These are phyloP conservation scores for Triticum aestivum DNA, from an alignment of 176 grass and related monocot genomes.

Conservation along the genomic window DNA sequence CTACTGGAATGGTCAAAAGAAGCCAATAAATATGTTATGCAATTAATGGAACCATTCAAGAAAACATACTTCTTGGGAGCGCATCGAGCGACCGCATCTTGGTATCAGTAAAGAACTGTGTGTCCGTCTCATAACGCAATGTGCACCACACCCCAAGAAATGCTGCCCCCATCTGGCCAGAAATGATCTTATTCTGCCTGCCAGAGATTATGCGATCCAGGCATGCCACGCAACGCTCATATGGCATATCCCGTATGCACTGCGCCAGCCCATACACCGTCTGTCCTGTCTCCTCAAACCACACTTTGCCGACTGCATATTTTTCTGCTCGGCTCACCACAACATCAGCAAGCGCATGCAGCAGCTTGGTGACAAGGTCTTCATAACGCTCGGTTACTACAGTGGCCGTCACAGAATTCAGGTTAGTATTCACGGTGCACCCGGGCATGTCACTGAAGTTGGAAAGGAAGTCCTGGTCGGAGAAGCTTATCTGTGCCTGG, in stretches of 20 bases:
- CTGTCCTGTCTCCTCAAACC: constrained; percentile 18
- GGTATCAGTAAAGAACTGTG: constrained; percentile 11
- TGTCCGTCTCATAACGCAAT: constrained; percentile 32
- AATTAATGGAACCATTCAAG: neutral
- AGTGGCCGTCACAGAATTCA: constrained; percentile 3
- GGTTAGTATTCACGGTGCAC: neutral
- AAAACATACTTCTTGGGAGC: constrained; percentile 19
- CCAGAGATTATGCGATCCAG: neutral
- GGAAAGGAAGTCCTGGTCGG: constrained; percentile 42
- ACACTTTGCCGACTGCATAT: constrained; percentile 26
- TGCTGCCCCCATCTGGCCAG: constrained; percentile 18
- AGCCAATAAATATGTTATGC: neutral
- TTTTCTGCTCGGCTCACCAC: constrained; percentile 30
- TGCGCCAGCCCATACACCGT: constrained; percentile 38
- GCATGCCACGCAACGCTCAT: constrained; percentile 6
- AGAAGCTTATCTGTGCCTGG: constrained; percentile 38
- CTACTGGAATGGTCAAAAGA: neutral
- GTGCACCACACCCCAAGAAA: constrained; percentile 21
- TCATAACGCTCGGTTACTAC: constrained; percentile 2
- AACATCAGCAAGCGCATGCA: neutral
- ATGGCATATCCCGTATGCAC: constrained; percentile 36
- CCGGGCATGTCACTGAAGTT: constrained; percentile 1
- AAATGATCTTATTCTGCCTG: neutral
- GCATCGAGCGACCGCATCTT: neutral
- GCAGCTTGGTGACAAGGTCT: constrained; percentile 8